Evolutionary conservation across 1,139 yeast genomes (phyloP).

Genomic region (Debaryomyces coudertii): DNA sequence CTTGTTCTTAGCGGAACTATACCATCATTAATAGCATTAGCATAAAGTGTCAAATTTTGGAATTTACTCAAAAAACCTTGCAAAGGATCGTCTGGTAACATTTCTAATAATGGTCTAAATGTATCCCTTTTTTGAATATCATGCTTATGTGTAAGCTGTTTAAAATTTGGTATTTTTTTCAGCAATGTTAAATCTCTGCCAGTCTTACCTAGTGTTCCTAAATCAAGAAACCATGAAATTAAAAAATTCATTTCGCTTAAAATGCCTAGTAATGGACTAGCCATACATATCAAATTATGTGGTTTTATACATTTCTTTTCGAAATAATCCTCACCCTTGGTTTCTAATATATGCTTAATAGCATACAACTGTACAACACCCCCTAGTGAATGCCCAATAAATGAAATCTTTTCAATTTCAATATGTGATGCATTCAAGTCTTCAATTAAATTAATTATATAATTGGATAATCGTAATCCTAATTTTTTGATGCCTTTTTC

Average conservation of each 20-base stretch:
- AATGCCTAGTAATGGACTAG: conserved; percentile 87
- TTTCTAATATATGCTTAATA: conserved; percentile 67
- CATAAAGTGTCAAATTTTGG: conserved; percentile 70
- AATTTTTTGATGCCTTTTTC: conserved; percentile 85
- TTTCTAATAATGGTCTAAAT: conserved; percentile 65
- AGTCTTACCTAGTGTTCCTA: conserved; percentile 89
- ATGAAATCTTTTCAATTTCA: conserved; percentile 66
- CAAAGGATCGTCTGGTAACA: conserved; percentile 79
- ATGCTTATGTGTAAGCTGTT: conserved; percentile 11
- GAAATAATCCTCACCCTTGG: conserved; percentile 60
- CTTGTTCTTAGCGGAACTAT: conserved; percentile 81
- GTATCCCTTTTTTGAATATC: conserved; percentile 20
- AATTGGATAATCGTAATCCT: conserved; percentile 78
- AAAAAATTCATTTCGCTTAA: conserved; percentile 83
- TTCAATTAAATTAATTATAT: conserved; percentile 58
- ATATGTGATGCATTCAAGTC: conserved; percentile 29
- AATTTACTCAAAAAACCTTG: conserved; percentile 67
- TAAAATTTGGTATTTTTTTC: conserved; percentile 27
- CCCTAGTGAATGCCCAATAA: conserved; percentile 90
- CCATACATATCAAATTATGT: conserved; percentile 75
- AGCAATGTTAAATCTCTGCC: conserved; percentile 85
- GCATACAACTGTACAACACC: conserved; percentile 91
- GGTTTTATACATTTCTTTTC: conserved; percentile 54
- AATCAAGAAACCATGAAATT: conserved; percentile 77
- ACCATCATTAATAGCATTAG: conserved; percentile 87